Conservation (phyloP, 1,284 basidiomycete genomes). For the Trichosporon coremiiforme region DNA sequence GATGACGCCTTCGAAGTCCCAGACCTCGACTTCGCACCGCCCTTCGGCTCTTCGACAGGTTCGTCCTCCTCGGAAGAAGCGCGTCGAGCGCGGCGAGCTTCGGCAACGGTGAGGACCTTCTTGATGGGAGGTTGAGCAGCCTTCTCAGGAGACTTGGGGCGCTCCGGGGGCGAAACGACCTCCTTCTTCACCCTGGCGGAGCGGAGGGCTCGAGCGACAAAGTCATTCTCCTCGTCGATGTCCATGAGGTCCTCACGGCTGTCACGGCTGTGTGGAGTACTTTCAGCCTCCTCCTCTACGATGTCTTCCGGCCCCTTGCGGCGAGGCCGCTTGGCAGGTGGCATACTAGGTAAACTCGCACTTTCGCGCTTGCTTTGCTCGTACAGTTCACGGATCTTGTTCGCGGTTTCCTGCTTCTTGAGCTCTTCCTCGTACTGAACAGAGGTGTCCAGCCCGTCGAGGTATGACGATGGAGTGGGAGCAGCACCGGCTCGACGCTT, state of each 20-base stretch:
- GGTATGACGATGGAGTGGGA: constrained; percentile 28
- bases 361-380: constrained; percentile 36
- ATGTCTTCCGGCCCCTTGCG: background rate
- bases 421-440: constrained; percentile 33
- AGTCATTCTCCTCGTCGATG: constrained; percentile 38
- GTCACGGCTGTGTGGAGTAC: background rate
- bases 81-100: background rate
- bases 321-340: background rate
- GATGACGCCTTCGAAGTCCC: background rate
- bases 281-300: constrained; percentile 5
- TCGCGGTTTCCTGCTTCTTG: constrained; percentile 39
- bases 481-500: constrained; percentile 34
- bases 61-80: constrained; percentile 34
- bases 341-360: constrained; percentile 13
- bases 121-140: background rate
- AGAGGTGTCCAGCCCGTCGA: constrained; percentile 31
- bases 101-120: background rate
- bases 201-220: constrained; percentile 22
- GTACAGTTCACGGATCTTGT: constrained; percentile 45
- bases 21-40: background rate
- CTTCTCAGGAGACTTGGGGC: background rate
- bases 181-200: constrained; percentile 22
- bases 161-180: constrained; percentile 6
- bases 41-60: constrained; percentile 24
- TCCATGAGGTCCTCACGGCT: constrained; percentile 34